Conservation (phyloP, 1,139 yeast genomes). For the Yamadazyma sp. region DNA sequence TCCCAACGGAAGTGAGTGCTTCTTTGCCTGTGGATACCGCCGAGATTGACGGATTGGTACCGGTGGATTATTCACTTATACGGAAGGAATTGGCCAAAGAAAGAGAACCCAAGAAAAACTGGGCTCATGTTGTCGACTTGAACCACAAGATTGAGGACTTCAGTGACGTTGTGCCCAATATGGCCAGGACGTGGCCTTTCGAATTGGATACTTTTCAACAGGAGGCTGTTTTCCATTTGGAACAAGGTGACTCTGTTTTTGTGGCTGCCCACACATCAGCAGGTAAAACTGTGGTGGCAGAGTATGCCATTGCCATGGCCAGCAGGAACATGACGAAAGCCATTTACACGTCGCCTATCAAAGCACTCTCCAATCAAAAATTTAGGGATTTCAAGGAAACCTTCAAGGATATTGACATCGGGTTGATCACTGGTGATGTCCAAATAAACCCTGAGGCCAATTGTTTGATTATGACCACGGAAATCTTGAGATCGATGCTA, state of each 20-base stretch:
- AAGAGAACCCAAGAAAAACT: slow-evolving; percentile 51
- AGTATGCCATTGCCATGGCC: slow-evolving; percentile 93
- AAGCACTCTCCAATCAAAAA: slow-evolving; percentile 90
- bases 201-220: slow-evolving; percentile 94
- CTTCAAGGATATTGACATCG: slow-evolving; percentile 81
- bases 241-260: slow-evolving; percentile 95
- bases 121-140: slow-evolving; percentile 96
- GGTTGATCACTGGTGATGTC: slow-evolving; percentile 96
- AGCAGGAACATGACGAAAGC: slow-evolving; percentile 87
- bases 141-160: slow-evolving; percentile 83
- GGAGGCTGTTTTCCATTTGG: slow-evolving; percentile 94
- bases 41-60: slow-evolving; percentile 77
- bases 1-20: background rate
- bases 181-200: slow-evolving; percentile 93
- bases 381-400: slow-evolving; percentile 87
- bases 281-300: slow-evolving; percentile 91
- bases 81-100: slow-evolving; percentile 27
- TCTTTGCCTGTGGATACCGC: slow-evolving; percentile 30
- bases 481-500: slow-evolving; percentile 90
- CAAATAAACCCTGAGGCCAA: slow-evolving; percentile 97
- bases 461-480: slow-evolving; percentile 97
- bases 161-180: slow-evolving; percentile 82
- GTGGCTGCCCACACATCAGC: slow-evolving; percentile 98
- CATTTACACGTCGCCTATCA: slow-evolving; percentile 90
- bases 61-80: slow-evolving; percentile 50